Evolutionary conservation across 495 filamentous ascomycete genomes (phyloP).

Genomic region (Jackrogersella multiformis): DNA sequence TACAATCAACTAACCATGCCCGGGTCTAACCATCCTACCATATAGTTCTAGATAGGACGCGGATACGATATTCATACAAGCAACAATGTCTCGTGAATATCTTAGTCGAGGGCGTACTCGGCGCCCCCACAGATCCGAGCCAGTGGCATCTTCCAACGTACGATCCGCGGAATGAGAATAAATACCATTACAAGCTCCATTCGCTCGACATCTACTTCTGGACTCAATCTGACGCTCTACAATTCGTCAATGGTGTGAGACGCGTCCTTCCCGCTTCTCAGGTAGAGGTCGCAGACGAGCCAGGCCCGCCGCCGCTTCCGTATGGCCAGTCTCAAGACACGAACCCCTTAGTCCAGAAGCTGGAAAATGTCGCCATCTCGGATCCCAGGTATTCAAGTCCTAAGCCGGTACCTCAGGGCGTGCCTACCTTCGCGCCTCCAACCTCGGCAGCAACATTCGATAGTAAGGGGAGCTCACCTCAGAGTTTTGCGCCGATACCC

Average conservation of each 20-base stretch:
- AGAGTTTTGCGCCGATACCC: conserved; percentile 73
- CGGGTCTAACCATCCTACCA: conserved; percentile 11
- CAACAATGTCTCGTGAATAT: conserved; percentile 81
- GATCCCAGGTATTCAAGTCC: conserved; percentile 57
- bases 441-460: conserved; percentile 45
- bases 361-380: conserved; percentile 80
- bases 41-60: conserved; percentile 69
- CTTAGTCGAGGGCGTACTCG: conserved; percentile 68
- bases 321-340: conserved; percentile 58
- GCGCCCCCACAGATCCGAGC: conserved; percentile 49
- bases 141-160: conserved; percentile 83
- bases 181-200: conserved; percentile 78
- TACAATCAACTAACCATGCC: not conserved
- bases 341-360: conserved; percentile 83
- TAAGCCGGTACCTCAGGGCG: conserved; percentile 48
- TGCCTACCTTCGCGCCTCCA: conserved; percentile 53
- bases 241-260: conserved; percentile 73
- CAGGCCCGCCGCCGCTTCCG: conserved; percentile 53
- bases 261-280: conserved; percentile 69
- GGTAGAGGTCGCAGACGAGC: conserved; percentile 66
- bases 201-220: conserved; percentile 92
- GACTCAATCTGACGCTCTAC: conserved; percentile 75
- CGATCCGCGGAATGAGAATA: conserved; percentile 73
- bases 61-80: conserved; percentile 77
- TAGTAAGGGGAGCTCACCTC: conserved; percentile 53